Evolutionary conservation across 2,329 filamentous ascomycete genomes (phyloP).

Genomic region (Colletotrichum sp.): DNA sequence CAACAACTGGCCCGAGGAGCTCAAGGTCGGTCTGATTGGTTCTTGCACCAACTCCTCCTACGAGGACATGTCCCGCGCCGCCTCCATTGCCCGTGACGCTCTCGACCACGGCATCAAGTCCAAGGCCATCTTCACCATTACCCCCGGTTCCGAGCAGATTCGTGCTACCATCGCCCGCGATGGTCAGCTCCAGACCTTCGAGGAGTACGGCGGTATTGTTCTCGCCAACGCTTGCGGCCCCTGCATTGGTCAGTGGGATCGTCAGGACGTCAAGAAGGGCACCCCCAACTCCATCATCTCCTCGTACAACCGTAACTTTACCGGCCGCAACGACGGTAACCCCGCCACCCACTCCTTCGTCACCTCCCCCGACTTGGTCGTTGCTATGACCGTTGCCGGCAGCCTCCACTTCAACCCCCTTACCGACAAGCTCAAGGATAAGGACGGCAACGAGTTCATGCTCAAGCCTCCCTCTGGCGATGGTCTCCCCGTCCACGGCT

Average conservation of each 20-base stretch:
- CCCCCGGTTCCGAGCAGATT: constrained; percentile 96
- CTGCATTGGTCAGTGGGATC: constrained; percentile 96
- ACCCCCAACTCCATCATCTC: constrained; percentile 96
- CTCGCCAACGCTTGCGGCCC: constrained; percentile 94
- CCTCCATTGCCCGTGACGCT: constrained; percentile 90
- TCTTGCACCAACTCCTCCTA: constrained; percentile 94
- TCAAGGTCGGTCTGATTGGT: constrained; percentile 96
- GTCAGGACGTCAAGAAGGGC: constrained; percentile 92
- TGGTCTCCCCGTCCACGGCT: constrained; percentile 81
- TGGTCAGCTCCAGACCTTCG: constrained; percentile 90
- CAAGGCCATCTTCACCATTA: constrained; percentile 92
- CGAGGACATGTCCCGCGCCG: constrained; percentile 92
- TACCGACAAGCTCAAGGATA: constrained; percentile 89
- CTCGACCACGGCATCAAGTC: constrained; percentile 92
- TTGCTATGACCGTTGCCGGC: constrained; percentile 84
- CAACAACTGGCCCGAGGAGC: constrained; percentile 94
- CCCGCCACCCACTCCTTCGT: constrained; percentile 94
- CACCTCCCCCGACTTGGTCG: constrained; percentile 87
- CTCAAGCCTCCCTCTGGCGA: constrained; percentile 81
- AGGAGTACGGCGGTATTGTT: constrained; percentile 94
- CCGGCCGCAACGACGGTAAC: constrained; percentile 95
- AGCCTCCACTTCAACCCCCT: constrained; percentile 93
- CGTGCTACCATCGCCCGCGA: constrained; percentile 91
- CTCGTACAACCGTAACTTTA: constrained; percentile 99
- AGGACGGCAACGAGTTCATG: constrained; percentile 95